Conservation (phyloP, 2,329 filamentous ascomycete genomes). For the Penicillium sp. region DNA sequence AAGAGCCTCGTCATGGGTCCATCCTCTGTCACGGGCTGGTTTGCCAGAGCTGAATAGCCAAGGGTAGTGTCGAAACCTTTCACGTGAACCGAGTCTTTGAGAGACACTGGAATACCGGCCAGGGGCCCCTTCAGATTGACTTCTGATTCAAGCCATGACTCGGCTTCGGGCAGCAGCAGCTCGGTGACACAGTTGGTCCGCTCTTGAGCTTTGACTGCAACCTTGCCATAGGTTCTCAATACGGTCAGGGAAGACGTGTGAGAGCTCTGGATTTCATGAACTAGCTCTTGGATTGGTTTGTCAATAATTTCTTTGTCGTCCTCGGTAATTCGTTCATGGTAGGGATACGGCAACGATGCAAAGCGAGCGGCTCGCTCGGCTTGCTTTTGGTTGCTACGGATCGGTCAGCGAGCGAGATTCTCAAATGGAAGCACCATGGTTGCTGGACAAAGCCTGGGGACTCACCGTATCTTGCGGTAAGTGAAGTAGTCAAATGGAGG, state of each 20-base stretch:
- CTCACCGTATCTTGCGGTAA: slow-evolving; percentile 66
- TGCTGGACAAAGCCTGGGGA: neutral
- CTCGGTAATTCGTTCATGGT: slow-evolving; percentile 59
- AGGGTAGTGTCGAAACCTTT: slow-evolving; percentile 77
- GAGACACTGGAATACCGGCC: slow-evolving; percentile 76
- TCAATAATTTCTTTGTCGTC: slow-evolving; percentile 63
- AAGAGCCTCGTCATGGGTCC: slow-evolving; percentile 68
- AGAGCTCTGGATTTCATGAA: slow-evolving; percentile 69
- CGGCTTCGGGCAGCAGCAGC: slow-evolving; percentile 71
- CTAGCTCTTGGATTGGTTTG: slow-evolving; percentile 70
- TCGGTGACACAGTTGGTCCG: slow-evolving; percentile 89
- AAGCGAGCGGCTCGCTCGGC: slow-evolving; percentile 66
- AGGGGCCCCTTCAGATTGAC: slow-evolving; percentile 74
- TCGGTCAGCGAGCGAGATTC: neutral
- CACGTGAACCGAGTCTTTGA: slow-evolving; percentile 74
- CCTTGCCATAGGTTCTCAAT: slow-evolving; percentile 80
- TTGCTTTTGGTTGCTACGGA: slow-evolving; percentile 68
- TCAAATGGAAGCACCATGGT: neutral
- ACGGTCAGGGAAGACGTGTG: slow-evolving; percentile 62
- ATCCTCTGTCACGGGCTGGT: slow-evolving; percentile 61
- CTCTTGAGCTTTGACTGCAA: slow-evolving; percentile 73
- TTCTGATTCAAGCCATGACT: slow-evolving; percentile 59
- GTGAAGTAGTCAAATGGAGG: slow-evolving; percentile 62
- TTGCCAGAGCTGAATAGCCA: slow-evolving; percentile 68
- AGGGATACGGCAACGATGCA: slow-evolving; percentile 57